phyloP scores from a whole-genome alignment of 2,329 filamentous ascomycete species.

The Thielaviopsis euricoi region DNA sequence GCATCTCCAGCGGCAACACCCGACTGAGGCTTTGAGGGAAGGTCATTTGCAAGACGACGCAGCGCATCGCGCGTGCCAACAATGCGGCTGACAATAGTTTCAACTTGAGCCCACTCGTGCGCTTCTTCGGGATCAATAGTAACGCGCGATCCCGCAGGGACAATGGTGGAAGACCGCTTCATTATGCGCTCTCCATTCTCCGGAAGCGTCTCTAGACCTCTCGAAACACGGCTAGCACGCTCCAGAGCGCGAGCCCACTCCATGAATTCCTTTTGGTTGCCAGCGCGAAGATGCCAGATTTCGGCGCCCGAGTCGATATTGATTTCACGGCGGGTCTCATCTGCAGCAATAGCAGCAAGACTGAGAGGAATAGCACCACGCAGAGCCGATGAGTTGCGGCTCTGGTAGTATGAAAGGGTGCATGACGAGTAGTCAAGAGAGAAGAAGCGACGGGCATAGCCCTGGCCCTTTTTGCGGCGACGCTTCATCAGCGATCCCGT shows the following conservation, averaged over 20 bases:
- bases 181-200: conserved; percentile 11
- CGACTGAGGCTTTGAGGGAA: conserved; percentile 45
- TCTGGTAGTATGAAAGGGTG: conserved; percentile 92
- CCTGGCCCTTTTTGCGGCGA: conserved; percentile 82
- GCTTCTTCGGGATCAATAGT: conserved; percentile 41
- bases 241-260: conserved; percentile 80
- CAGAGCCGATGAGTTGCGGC: conserved; percentile 79
- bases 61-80: conserved; percentile 80
- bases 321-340: conserved; percentile 77
- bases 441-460: conserved; percentile 85
- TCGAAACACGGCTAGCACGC: conserved; percentile 53
- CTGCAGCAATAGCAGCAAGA: conserved; percentile 76
- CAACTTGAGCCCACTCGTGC: conserved; percentile 73
- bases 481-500: conserved; percentile 79
- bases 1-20: conserved; percentile 19
- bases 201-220: conserved; percentile 30
- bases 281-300: conserved; percentile 83
- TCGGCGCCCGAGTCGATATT: conserved; percentile 94
- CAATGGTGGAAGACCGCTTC: conserved; percentile 4
- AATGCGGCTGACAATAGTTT: conserved; percentile 69
- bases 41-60: conserved; percentile 70
- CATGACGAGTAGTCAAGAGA: conserved; percentile 89
- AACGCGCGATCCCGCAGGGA: conserved; percentile 12
- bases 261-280: conserved; percentile 67
- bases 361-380: conserved; percentile 85